Conservation (phyloP, 2,329 filamentous ascomycete genomes). For the Amesomyces nigricolor region DNA sequence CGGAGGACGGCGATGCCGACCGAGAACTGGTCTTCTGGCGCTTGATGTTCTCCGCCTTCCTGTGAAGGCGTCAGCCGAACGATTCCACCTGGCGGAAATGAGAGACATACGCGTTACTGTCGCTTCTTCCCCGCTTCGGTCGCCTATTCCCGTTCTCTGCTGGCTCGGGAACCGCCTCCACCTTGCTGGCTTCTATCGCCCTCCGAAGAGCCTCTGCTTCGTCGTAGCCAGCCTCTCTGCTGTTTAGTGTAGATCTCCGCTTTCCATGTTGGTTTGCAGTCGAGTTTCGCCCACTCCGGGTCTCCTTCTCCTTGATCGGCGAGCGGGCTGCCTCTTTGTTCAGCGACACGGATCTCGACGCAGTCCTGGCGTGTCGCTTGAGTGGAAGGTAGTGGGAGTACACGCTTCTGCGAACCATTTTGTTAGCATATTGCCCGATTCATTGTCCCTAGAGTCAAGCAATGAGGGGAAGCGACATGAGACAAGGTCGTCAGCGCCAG, state of each 20-base stretch:
- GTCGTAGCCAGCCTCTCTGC: conserved; percentile 87
- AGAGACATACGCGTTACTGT: conserved; percentile 81
- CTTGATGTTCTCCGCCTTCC: conserved; percentile 67
- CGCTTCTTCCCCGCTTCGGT: conserved; percentile 78
- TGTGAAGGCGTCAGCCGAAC: conserved; percentile 36
- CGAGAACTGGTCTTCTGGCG: conserved; percentile 77
- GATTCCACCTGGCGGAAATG: conserved; percentile 7
- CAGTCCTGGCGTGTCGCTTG: conserved; percentile 49
- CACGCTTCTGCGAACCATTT: conserved; percentile 47
- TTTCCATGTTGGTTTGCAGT: conserved; percentile 59
- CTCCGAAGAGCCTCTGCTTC: conserved; percentile 84
- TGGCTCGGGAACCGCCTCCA: conserved; percentile 56
- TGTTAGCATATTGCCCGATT: conserved; percentile 33
- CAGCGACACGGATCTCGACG: conserved; percentile 58
- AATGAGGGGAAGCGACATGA: conserved; percentile 14
- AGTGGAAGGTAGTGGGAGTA: conserved; percentile 62
- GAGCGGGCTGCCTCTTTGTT: conserved; percentile 56
- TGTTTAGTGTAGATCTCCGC: conserved; percentile 94
- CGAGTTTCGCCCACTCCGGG: conserved; percentile 51
- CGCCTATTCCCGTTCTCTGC: conserved; percentile 54
- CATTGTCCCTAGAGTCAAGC: neutral
- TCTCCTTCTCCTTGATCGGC: conserved; percentile 45
- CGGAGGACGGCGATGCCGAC: conserved; percentile 56
- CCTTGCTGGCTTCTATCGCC: conserved; percentile 92
- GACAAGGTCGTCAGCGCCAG: conserved; percentile 26